A percentile compares a stretch with the other conserved stretches of the same genome.
phyloP scores from a whole-genome alignment of 495 filamentous ascomycete genomes.

The Xylaria scruposa region DNA sequence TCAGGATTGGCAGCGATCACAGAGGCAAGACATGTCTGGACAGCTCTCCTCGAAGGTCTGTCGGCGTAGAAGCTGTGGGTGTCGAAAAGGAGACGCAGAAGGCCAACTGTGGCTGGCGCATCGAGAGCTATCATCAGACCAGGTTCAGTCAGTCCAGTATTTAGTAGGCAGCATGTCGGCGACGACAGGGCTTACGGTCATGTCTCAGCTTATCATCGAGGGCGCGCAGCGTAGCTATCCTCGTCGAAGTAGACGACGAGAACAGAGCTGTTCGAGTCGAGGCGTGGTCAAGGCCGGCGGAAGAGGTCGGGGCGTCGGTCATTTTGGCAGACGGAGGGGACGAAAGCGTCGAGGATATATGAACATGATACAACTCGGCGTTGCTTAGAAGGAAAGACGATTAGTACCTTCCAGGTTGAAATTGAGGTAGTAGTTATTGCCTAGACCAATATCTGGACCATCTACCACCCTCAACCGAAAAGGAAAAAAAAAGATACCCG shows the following conservation, averaged over 20 bases:
- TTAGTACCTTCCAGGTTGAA: not conserved
- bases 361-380: constrained; percentile 37
- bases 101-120: constrained; percentile 37
- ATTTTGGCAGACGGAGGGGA: constrained; percentile 44
- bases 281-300: constrained; percentile 46
- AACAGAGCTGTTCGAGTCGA: constrained; percentile 46
- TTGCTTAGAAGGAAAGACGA: not conserved
- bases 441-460: not conserved
- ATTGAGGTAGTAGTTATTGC: not conserved
- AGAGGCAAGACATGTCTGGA: constrained; percentile 73
- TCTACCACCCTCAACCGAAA: constrained; percentile 1
- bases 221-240: constrained; percentile 50
- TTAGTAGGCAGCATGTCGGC: not conserved
- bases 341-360: constrained; percentile 29
- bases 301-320: constrained; percentile 48
- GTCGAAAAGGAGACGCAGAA: constrained; percentile 77
- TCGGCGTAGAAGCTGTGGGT: constrained; percentile 90
- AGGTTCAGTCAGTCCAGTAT: constrained; percentile 10
- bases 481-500: not conserved
- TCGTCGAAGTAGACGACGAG: constrained; percentile 56
- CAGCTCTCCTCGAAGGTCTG: constrained; percentile 79
- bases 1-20: constrained; percentile 61
- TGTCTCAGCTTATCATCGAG: constrained; percentile 57
- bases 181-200: constrained; percentile 45
- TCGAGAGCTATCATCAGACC: constrained; percentile 46